These are phyloP conservation scores for Stylosanthes scabra DNA, from an alignment of 331 rosid species.

Conservation along the genomic window DNA sequence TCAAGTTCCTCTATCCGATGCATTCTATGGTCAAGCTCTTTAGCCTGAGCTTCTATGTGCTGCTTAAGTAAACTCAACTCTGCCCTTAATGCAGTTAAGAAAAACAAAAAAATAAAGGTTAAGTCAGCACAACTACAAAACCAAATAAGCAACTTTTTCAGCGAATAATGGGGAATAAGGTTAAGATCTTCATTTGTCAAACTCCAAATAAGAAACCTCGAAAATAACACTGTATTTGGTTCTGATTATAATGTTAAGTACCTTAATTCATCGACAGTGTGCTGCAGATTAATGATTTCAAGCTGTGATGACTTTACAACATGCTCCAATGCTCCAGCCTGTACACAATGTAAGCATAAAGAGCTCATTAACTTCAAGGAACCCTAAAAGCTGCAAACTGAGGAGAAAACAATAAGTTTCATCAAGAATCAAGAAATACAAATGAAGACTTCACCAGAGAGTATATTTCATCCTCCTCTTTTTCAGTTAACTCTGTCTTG, in stretches of 20 bases:
- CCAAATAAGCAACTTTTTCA: slow-evolving; percentile 15
- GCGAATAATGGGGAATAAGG: neutral
- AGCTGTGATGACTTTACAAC: slow-evolving; percentile 94
- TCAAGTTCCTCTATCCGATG: slow-evolving; percentile 78
- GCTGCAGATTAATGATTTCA: slow-evolving; percentile 91
- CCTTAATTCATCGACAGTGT: slow-evolving; percentile 79
- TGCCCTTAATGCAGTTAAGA: slow-evolving; percentile 81
- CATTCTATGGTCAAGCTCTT: slow-evolving; percentile 82
- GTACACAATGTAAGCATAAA: slow-evolving; percentile 32
- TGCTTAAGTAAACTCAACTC: slow-evolving; percentile 91
- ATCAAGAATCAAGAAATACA: slow-evolving; percentile 5
- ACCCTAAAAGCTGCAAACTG: slow-evolving; percentile 18
- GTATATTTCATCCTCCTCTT: slow-evolving; percentile 83
- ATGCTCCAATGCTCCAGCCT: slow-evolving; percentile 98
- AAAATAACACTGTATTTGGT: slow-evolving; percentile 6
- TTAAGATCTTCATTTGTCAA: slow-evolving; percentile 16
- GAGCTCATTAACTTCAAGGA: slow-evolving; percentile 24
- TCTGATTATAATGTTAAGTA: slow-evolving; percentile 42
- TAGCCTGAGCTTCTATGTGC: slow-evolving; percentile 80
- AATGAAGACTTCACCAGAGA: slow-evolving; percentile 63
- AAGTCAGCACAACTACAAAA: slow-evolving; percentile 57
- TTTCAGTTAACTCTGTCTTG: slow-evolving; percentile 42
- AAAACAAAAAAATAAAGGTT: slow-evolving; percentile 43
- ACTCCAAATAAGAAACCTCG: neutral
- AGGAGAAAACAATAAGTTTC: slow-evolving; percentile 10